Conservation (phyloP, 2,329 filamentous ascomycete genomes). For the Thielaviopsis populi region DNA sequence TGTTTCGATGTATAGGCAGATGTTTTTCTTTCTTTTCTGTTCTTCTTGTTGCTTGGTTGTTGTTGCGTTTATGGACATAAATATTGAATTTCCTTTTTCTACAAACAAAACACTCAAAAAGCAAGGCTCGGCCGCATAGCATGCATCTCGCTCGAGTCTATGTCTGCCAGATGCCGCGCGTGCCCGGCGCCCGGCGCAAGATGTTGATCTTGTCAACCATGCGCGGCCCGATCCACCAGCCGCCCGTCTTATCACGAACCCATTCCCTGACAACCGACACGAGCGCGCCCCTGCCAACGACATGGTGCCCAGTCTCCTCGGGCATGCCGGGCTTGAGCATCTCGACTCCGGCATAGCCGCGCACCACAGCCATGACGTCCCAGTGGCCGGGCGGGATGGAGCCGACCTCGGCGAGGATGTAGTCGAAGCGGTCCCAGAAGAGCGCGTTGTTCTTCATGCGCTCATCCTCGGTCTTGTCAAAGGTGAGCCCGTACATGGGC, state of each 20-base stretch:
- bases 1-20: background rate
- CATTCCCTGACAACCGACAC: constrained; percentile 27
- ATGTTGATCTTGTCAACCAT: constrained; percentile 38
- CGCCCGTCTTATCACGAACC: constrained; percentile 36
- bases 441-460: constrained; percentile 29
- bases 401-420: constrained; percentile 42
- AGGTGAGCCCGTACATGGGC: constrained; percentile 23
- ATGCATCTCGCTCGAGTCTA: too few relatives aligned
- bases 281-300: constrained; percentile 33
- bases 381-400: constrained; percentile 35
- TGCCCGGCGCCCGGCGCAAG: constrained; percentile 7
- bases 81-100: background rate
- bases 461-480: constrained; percentile 49
- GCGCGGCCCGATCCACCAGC: constrained; percentile 50
- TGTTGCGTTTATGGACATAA: background rate
- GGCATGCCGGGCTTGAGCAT: constrained; percentile 35
- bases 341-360: constrained; percentile 45
- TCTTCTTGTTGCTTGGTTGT: background rate
- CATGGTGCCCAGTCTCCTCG: constrained; percentile 18
- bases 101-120: background rate
- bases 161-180: constrained; percentile 9
- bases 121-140: too few relatives aligned
- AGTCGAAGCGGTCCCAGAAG: constrained; percentile 53
- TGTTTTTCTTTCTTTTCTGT: background rate
- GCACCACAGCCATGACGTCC: constrained; percentile 41